phyloP scores from a whole-genome alignment of 176 grass and related monocot species.

The Aegilops umbellulata region DNA sequence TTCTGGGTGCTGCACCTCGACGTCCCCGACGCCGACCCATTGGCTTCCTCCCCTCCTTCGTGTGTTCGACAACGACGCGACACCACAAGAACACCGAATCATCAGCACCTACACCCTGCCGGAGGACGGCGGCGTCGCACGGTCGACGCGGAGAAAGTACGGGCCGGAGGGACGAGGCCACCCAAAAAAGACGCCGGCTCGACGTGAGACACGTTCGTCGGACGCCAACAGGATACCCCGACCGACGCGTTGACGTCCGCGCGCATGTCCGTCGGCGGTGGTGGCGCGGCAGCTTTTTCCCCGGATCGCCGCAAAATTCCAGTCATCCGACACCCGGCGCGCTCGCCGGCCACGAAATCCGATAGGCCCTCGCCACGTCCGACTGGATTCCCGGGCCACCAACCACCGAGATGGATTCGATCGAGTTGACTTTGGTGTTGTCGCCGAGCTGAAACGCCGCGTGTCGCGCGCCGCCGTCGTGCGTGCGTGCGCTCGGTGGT shows the following conservation, averaged over 20 bases:
- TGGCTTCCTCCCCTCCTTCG: not conserved
- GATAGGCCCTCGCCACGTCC: not conserved
- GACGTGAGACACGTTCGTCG: not conserved
- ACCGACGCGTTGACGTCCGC: too few relatives aligned
- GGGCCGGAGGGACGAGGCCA: too few relatives aligned
- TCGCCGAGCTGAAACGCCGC: not conserved
- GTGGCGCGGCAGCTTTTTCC: not conserved
- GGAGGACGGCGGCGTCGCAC: not conserved
- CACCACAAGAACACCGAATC: not conserved
- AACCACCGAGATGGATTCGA: not conserved
- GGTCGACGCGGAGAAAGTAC: not conserved
- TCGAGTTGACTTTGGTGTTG: not conserved
- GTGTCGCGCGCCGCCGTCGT: not conserved
- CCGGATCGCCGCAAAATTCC: not conserved
- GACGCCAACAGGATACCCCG: too few relatives aligned
- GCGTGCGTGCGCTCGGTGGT: conserved; percentile 16
- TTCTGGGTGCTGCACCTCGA: not conserved
- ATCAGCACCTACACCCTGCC: not conserved
- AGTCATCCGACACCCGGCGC: not conserved
- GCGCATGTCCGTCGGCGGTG: not conserved
- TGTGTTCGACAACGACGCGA: not conserved
- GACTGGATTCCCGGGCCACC: not conserved
- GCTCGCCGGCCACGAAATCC: not conserved
- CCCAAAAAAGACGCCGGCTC: not conserved
- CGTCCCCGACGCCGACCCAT: not conserved